Percentiles rank a stretch among this genome's conserved stretches.
Evolutionary conservation across 345 rosid species (phyloP).

Genomic region (Camelina sativa): DNA sequence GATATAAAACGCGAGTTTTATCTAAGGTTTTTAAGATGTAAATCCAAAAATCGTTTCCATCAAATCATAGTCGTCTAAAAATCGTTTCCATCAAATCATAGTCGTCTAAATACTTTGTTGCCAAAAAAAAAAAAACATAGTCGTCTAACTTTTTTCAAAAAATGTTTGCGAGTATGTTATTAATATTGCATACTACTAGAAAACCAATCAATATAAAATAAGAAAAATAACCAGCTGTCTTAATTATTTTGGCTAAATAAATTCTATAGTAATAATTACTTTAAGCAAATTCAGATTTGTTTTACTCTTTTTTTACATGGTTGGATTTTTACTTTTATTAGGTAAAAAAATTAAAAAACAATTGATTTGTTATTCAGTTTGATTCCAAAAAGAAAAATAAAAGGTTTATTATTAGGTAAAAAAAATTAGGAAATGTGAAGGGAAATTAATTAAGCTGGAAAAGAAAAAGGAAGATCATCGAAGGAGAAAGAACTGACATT

Average conservation of each 20-base stretch:
- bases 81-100: too few relatives aligned
- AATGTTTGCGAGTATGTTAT: not conserved
- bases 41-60: not conserved
- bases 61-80: not conserved
- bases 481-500: slow-evolving; percentile 51
- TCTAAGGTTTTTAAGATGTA: not conserved
- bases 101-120: too few relatives aligned
- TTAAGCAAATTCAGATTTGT: not conserved
- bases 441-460: not conserved
- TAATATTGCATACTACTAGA: not conserved
- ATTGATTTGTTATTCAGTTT: not conserved
- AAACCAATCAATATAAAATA: not conserved
- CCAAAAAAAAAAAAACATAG: too few relatives aligned
- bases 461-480: not conserved
- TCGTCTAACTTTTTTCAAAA: not conserved
- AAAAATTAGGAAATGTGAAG: not conserved
- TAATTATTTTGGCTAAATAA: not conserved
- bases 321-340: not conserved
- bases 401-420: not conserved
- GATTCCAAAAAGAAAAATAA: not conserved
- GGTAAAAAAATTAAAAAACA: not conserved
- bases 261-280: not conserved
- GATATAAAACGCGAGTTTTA: not conserved
- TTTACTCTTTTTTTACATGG: too few relatives aligned
- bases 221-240: not conserved